Base-by-base conservation (phyloP, 2,329 filamentous ascomycete species). In the Coniochaeta sp. region DNA sequence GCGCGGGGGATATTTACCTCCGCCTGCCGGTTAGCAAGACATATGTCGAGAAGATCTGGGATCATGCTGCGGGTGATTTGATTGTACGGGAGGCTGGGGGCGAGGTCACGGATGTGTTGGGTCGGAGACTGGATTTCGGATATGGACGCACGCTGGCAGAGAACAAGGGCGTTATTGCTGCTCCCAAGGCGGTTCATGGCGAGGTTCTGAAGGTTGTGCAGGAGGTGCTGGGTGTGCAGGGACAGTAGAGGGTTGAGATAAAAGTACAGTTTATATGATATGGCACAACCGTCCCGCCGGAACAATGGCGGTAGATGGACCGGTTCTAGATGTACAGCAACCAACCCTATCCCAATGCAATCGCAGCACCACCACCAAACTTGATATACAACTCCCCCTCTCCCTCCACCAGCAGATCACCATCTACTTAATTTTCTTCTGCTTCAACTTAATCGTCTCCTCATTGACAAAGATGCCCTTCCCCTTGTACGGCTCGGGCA, bases 21-120 rank as follows among this genome's bases (percentile, higher is more conserved):
- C 82, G 95, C 51, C 74, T 99, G 53, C 94, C 94, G 3, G 86
- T 89, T 5, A 67, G 65, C 54, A 87, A 82, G 66, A 85, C 86
- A 51, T 99, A 99, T 73, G 84, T 95, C 68, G 94, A 99, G 78
- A 99, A 99, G 82, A 99, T 99, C 60, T 99, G 94, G 94, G 94
- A 99, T 66, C 94, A 99, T 68, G 94, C 94, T 16, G 94, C 92
- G 10, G 94, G 94, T 35, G 91, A 96, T 63, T 73, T 99, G 53
- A 91, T 99, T 59, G 94, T 97, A 35, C 80, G 91, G 52, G 95
- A 99, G 72, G 91, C 94, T 3, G 94, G 94, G 49, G 95, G 94
- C 48, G 77, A 87, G 63, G 92, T 99, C 51, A 95, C 91, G 1
- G 95, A 99, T 70, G 86, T 91, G 35, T 78, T 86, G 55, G 94